Conservation (phyloP, 306 rosid species). For the Glycine tomentella region DNA sequence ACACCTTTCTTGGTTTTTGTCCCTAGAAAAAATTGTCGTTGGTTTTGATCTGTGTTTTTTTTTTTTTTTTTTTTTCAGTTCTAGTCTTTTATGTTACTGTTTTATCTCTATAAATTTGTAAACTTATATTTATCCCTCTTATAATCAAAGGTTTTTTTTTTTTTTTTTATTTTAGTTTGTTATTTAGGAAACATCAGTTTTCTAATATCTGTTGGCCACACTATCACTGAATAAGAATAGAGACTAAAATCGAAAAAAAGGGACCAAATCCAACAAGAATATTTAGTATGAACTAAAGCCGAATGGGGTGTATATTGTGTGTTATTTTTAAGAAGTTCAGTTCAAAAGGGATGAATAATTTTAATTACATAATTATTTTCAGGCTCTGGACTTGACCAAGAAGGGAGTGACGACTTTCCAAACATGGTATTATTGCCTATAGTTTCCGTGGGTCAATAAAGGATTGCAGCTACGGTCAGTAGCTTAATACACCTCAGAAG, state of each 20-base stretch:
- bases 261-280: not conserved
- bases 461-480: not conserved
- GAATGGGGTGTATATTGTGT: not conserved
- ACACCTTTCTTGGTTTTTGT: not conserved
- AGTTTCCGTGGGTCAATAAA: not conserved
- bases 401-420: not conserved
- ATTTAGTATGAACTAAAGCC: not conserved
- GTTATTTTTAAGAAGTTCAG: not conserved
- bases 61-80: not conserved
- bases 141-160: not conserved
- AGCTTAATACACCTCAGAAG: not conserved
- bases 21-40: not conserved
- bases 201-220: not conserved
- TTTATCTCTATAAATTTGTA: not conserved
- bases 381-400: constrained; percentile 38
- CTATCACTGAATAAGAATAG: not conserved
- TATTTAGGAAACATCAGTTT: not conserved
- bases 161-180: not conserved
- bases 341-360: constrained; percentile 25
- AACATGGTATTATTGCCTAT: not conserved
- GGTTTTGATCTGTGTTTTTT: not conserved
- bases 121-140: not conserved
- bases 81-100: not conserved
- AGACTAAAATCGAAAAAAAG: not conserved
- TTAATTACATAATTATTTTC: not conserved